Evolutionary conservation across 495 filamentous ascomycete genomes (phyloP), one percentile per base, ranked within the genome.

Genomic region (Tuber indicum): DNA sequence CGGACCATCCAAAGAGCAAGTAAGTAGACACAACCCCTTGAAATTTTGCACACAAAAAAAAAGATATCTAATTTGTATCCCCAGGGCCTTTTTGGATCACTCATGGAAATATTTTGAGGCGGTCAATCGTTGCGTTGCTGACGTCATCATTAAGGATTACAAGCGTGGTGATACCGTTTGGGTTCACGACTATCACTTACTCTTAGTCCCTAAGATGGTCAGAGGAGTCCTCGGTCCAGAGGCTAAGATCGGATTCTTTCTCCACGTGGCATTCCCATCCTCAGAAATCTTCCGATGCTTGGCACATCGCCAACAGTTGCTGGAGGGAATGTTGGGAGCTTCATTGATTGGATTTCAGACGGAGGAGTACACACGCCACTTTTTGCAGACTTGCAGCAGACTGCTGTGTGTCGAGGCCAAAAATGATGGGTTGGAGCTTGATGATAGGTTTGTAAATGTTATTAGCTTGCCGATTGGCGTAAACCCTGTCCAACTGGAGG

Each of bases 1-100:
- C 94, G 3, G 94, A 97, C 84, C 94, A 96, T 83, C 94, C 94
- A 17, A 97, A 97, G 87, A 97, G 93, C 89, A 97, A 97, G 86
- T 83, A 36, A 76, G 82, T 78, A 75, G n/a, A 70, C 26, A 23
- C 10, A 42, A 23, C 47, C n/a, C 75, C 21, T 26, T 10, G 23
- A 70, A 43, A 14, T 12, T 52, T 45, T 1, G 21, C 75, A 42
- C 32, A 32, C 32, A 32, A 32, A 62, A 75, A 70, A 78, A 39
- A 19, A 21, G 71, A 66, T 42, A 1, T 32, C 76, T 43, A 72
- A 69, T 62, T 41, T 71, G 36, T 26, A 46, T 36, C 16, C 41
- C 1, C 42, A 83, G 82, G 42, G 94, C 94, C 0, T 98, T 97
- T 82, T 91, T 94, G 83, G 94, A 98, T 82, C 94, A 98, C 81